Evolutionary conservation across 2,329 filamentous ascomycete species (phyloP).

Genomic region (Monosporascus ibericus): DNA sequence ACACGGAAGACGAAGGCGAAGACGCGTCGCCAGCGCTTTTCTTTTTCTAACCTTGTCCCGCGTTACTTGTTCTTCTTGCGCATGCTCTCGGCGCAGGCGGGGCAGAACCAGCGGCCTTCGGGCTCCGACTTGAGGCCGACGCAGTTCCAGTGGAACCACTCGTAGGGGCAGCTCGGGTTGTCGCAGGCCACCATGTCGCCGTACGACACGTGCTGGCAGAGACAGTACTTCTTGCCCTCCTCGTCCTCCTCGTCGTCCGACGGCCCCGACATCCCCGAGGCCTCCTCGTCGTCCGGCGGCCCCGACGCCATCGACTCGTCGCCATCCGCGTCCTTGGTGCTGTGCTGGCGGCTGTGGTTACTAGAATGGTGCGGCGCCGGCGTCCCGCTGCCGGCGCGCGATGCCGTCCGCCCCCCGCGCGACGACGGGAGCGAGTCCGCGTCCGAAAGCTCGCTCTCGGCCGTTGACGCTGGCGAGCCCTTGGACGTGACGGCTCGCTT

Average conservation of each 20-base stretch:
- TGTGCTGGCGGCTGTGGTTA: conserved; percentile 13
- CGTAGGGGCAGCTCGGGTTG: conserved; percentile 72
- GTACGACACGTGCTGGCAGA: conserved; percentile 77
- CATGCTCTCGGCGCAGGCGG: conserved; percentile 50
- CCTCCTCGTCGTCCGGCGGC: conserved; percentile 4
- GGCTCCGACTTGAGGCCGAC: conserved; percentile 64
- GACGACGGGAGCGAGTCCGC: conserved; percentile 49
- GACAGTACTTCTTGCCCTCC: conserved; percentile 76
- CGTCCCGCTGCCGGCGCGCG: conserved; percentile 30
- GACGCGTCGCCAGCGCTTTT: neutral
- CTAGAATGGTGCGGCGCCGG: conserved; percentile 23
- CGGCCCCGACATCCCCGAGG: conserved; percentile 18
- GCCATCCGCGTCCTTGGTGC: conserved; percentile 17
- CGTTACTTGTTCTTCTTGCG: conserved; percentile 34
- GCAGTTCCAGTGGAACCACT: conserved; percentile 85
- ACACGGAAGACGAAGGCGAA: too few relatives aligned
- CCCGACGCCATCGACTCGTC: conserved; percentile 35
- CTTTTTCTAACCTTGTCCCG: neutral
- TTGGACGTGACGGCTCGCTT: conserved; percentile 50
- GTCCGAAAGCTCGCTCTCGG: conserved; percentile 60
- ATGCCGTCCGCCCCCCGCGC: conserved; percentile 37
- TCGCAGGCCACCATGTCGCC: conserved; percentile 88
- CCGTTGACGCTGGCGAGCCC: conserved; percentile 57
- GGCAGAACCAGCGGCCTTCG: conserved; percentile 63
- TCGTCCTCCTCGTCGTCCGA: conserved; percentile 64